Evolutionary conservation across 169 alveolate genomes (phyloP).

Genomic region (Toxoplasma gondii): DNA sequence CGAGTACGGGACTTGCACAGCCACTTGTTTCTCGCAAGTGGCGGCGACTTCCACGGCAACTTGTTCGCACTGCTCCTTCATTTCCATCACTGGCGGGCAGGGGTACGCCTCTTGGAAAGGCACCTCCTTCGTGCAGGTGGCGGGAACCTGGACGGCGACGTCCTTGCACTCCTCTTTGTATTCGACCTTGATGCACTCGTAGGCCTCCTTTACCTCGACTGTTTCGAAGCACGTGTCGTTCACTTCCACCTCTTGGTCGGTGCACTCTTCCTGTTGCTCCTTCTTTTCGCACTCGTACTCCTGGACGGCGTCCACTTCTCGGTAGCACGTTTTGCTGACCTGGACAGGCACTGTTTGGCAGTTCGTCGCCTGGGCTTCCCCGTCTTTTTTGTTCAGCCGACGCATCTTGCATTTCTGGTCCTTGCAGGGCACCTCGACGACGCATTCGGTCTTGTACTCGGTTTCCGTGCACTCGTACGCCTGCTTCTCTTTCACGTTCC

Average conservation of each 20-base stretch:
- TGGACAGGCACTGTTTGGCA: slow-evolving; percentile 52
- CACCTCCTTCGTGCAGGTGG: slow-evolving; percentile 60
- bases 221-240: slow-evolving; percentile 55
- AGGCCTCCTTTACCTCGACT: slow-evolving; percentile 49
- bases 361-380: slow-evolving; percentile 41
- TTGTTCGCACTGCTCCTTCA: slow-evolving; percentile 57
- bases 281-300: slow-evolving; percentile 62
- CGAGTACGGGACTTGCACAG: slow-evolving; percentile 55
- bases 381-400: slow-evolving; percentile 13
- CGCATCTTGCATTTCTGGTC: slow-evolving; percentile 65
- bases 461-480: slow-evolving; percentile 64
- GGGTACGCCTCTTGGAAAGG: slow-evolving; percentile 60
- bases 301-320: slow-evolving; percentile 58
- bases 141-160: slow-evolving; percentile 60
- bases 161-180: slow-evolving; percentile 55
- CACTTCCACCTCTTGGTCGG: slow-evolving; percentile 55
- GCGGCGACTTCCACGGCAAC: slow-evolving; percentile 29
- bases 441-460: slow-evolving; percentile 61
- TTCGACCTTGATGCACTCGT: slow-evolving; percentile 57
- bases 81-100: slow-evolving; percentile 48
- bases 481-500: slow-evolving; percentile 61
- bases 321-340: slow-evolving; percentile 53
- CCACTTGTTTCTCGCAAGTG: slow-evolving; percentile 50
- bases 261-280: slow-evolving; percentile 58
- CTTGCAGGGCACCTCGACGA: slow-evolving; percentile 51